Conservation (phyloP, 306 rosid genomes). For the Prunus fruticosa region DNA sequence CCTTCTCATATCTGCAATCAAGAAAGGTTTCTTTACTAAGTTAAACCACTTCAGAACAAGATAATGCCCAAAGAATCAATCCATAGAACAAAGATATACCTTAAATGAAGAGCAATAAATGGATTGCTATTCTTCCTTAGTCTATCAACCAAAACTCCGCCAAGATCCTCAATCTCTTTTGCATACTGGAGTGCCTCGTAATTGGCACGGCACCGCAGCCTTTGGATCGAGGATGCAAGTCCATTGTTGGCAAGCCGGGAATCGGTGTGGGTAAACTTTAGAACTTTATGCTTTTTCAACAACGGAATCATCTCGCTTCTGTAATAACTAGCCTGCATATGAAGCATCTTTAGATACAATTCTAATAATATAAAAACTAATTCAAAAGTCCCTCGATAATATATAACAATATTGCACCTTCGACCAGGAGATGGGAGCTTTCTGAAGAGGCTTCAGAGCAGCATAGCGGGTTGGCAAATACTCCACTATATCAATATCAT, state of each 20-base stretch:
- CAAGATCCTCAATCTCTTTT: conserved; percentile 82
- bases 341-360: conserved; percentile 32
- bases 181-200: conserved; percentile 76
- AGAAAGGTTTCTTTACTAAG: conserved; percentile 2
- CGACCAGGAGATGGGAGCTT: conserved; percentile 99
- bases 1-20: conserved; percentile 85
- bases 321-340: conserved; percentile 88
- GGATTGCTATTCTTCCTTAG: conserved; percentile 68
- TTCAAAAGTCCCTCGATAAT: neutral
- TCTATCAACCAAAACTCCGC: conserved; percentile 66
- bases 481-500: conserved; percentile 73
- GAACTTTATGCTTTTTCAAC: conserved; percentile 63
- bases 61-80: neutral
- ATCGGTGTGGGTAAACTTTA: conserved; percentile 82
- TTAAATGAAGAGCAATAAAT: conserved; percentile 86
- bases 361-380: conserved; percentile 1
- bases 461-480: conserved; percentile 65
- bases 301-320: conserved; percentile 70
- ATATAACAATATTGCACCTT: conserved; percentile 51
- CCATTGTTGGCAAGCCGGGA: conserved; percentile 89
- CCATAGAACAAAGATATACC: conserved; percentile 39
- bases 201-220: conserved; percentile 86
- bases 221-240: conserved; percentile 79
- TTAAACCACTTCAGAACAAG: neutral
- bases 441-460: conserved; percentile 47